Base-by-base conservation (phyloP, 2,329 filamentous ascomycete species). In the Scortechinia acanthostroma region DNA sequence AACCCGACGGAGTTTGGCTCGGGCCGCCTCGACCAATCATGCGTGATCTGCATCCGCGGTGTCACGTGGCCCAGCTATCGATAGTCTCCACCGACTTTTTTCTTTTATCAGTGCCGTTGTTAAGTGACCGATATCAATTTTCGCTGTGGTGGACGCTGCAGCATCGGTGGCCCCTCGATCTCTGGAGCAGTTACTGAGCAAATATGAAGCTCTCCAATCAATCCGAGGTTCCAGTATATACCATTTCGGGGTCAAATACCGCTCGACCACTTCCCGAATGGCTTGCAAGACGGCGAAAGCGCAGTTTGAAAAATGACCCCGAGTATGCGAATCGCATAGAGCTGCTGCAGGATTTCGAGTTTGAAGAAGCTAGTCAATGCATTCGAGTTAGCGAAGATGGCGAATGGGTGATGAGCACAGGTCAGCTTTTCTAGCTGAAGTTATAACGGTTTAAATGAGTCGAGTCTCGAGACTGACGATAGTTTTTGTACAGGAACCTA, bases 271-370 rank as follows among this genome's bases (percentile, higher is more conserved):
- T 86, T 20, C 81, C 81, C 23, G 81, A 86, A 63, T 86, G 81
- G 82, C 74, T 86, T 42, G 74, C 80, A 10, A 69, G 77, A 48
- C 77, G 77, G 50, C 65, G 80, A 52, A 85, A 83, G 64, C 68
- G 74, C 53, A 82, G 77, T 57, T 59, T 84, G 50, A 85, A 85
- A 59, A 76, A 81, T 49, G 80, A 85, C 20, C 35, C 77, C 28
- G 80, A 84, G 52, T 86, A 80, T 62, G 76, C 80, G 43, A 83
- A 81, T 56, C 76, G 81, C 33, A 72, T 86, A 45, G 82, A 86
- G 59, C 65, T 86, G 48, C 69, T 86, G 43, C 81, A 86, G 55
- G 81, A 86, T 55, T 86, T 86, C 59, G 80, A 81, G 55, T 86
- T 86, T 52, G 80, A 84, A 50, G 81, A 86, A 59, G 81, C 81